phyloP scores from a whole-genome alignment of 352 stramenopile genomes.

The Pythium rishiriense region DNA sequence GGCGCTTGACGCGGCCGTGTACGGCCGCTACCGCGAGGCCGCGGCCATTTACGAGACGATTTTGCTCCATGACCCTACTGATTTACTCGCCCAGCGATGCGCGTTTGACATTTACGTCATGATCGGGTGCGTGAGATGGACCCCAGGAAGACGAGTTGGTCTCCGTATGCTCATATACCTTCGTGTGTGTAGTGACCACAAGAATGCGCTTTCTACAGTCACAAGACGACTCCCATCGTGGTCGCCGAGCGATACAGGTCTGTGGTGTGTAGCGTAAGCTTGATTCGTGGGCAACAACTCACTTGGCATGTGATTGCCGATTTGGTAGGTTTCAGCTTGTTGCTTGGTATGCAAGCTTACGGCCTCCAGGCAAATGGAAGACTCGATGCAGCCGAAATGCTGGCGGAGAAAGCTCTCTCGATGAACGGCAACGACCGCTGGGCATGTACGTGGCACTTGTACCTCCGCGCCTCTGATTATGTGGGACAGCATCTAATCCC shows the following conservation, averaged over 20 bases:
- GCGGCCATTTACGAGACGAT: constrained; percentile 81
- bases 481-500: no score
- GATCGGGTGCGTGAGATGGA: constrained; percentile 49
- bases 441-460: constrained; percentile 59
- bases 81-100: constrained; percentile 77
- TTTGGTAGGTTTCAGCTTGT: constrained; percentile 60
- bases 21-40: constrained; percentile 67
- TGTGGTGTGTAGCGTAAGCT: background rate
- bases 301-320: background rate
- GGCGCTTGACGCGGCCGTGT: constrained; percentile 68
- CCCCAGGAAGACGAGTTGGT: background rate
- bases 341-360: constrained; percentile 84
- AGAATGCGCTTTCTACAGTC: constrained; percentile 75
- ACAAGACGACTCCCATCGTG: constrained; percentile 71
- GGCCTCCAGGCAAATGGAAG: constrained; percentile 66
- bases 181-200: constrained; percentile 53
- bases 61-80: constrained; percentile 57
- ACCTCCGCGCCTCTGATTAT: no score
- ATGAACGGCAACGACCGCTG: constrained; percentile 86
- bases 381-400: constrained; percentile 60
- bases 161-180: no score
- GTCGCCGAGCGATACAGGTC: constrained; percentile 67
- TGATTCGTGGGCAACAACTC: background rate
- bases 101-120: constrained; percentile 77
- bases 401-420: constrained; percentile 80